These are phyloP conservation scores for Bathelium albidoporum DNA, from an alignment of 495 filamentous ascomycete species.

Conservation along the genomic window DNA sequence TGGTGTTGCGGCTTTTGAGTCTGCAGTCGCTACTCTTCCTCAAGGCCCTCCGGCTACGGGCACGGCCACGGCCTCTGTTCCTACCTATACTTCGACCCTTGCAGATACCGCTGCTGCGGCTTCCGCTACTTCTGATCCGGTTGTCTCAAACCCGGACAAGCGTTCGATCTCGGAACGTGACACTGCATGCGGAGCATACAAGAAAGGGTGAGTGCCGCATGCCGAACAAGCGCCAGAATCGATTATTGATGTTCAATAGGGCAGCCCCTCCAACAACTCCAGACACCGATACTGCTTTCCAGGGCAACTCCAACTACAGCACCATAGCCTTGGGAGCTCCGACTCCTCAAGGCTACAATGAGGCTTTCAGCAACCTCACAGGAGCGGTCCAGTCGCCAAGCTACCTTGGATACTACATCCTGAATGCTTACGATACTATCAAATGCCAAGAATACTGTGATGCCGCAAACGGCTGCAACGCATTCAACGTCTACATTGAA, in stretches of 20 bases:
- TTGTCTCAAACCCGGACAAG: background rate
- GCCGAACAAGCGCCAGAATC: background rate
- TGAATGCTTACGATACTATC: conserved; percentile 14
- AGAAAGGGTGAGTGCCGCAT: background rate
- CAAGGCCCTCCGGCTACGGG: background rate
- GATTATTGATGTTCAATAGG: background rate
- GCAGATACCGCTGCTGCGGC: background rate
- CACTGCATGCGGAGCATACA: background rate
- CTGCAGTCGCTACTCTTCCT: background rate
- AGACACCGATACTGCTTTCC: conserved; percentile 13
- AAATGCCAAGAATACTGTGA: conserved; percentile 16
- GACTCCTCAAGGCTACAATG: conserved; percentile 33
- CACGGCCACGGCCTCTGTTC: background rate
- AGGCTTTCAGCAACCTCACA: conserved; percentile 17
- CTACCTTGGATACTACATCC: conserved; percentile 18
- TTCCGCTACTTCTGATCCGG: background rate
- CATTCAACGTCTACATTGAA: conserved; percentile 20
- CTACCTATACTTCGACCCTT: background rate
- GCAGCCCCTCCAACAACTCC: conserved; percentile 6
- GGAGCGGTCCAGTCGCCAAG: conserved; percentile 2
- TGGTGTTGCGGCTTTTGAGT: background rate
- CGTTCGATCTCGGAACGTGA: background rate
- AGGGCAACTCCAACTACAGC: conserved; percentile 8
- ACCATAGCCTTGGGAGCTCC: conserved; percentile 17
- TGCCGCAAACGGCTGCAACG: conserved; percentile 9